Percentiles rank a stretch among this genome's conserved stretches.
Conservation (phyloP, 1,139 yeast genomes). For the Sugiyamaella japonica region DNA sequence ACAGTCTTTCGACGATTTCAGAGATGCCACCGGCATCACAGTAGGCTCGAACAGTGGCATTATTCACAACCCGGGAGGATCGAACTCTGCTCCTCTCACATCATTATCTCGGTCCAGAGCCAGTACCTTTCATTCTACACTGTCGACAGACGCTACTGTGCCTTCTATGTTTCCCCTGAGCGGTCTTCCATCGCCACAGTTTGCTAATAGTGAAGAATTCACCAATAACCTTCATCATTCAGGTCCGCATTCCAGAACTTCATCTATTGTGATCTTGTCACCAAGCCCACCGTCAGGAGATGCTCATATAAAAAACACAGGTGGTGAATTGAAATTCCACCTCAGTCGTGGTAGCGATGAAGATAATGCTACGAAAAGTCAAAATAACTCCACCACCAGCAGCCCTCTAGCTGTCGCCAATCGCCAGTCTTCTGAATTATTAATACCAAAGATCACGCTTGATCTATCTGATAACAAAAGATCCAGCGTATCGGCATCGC, state of each 20-base stretch:
- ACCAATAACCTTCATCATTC: neutral
- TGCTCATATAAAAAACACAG: neutral
- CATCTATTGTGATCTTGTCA: slow-evolving; percentile 7
- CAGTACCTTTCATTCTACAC: slow-evolving; percentile 4
- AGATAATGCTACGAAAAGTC: neutral
- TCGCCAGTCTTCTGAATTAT: neutral
- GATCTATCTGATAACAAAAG: neutral
- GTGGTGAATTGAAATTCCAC: neutral
- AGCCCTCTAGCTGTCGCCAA: neutral
- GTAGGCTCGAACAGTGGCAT: neutral
- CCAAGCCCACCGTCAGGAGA: neutral
- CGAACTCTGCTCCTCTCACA: slow-evolving; percentile 2
- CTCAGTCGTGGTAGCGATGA: neutral
- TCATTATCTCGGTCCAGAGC: slow-evolving; percentile 8
- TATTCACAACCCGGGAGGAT: slow-evolving; percentile 2
- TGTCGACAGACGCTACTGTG: neutral
- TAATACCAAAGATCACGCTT: slow-evolving; percentile 6
- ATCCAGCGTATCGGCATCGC: neutral
- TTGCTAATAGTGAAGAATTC: neutral
- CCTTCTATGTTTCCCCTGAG: slow-evolving; percentile 6
- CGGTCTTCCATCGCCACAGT: neutral
- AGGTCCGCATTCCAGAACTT: slow-evolving; percentile 4
- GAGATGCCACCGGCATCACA: slow-evolving; percentile 14
- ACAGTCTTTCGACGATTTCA: slow-evolving; percentile 23
- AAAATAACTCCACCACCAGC: neutral